Conservation (phyloP, 2,329 filamentous ascomycete species). For the Tolypocladium inflatum region DNA sequence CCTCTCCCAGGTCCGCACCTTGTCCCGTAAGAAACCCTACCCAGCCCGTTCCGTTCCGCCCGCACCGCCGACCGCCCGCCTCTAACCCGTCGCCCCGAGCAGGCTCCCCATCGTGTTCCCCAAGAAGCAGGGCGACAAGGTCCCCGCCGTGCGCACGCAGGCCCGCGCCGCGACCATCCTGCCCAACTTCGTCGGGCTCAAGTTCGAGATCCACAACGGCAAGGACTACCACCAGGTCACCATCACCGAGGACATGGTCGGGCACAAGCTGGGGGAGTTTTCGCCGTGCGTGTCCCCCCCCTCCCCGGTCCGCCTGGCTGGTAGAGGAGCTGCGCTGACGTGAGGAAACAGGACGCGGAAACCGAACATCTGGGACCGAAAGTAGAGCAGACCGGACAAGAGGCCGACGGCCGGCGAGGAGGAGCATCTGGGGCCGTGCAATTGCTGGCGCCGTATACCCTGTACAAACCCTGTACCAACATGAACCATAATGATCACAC, state of each 20-base stretch:
- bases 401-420: constrained; percentile 7
- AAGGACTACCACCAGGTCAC: constrained; percentile 74
- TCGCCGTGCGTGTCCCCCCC: constrained; percentile 54
- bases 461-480: constrained; percentile 23
- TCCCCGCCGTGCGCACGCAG: constrained; percentile 72
- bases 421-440: constrained; percentile 5
- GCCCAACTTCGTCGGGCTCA: constrained; percentile 82
- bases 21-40: constrained; percentile 37
- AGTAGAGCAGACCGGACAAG: constrained; percentile 11
- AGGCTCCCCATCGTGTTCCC: constrained; percentile 56
- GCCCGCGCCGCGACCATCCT: constrained; percentile 83
- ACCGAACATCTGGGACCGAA: constrained; percentile 43
- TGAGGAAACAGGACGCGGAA: constrained; percentile 40
- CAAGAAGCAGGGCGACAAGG: constrained; percentile 49
- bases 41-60: not conserved
- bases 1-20: constrained; percentile 37
- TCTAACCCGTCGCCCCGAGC: not conserved
- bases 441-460: not conserved
- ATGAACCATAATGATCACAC: constrained; percentile 4
- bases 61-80: not conserved
- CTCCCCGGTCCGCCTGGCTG: no score
- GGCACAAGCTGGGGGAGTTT: constrained; percentile 90
- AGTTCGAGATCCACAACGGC: constrained; percentile 87
- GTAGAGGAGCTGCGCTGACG: not conserved
- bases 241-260: constrained; percentile 94